Conservation (phyloP, 805 yeast genomes). For the Schwanniomyces yamadae region DNA sequence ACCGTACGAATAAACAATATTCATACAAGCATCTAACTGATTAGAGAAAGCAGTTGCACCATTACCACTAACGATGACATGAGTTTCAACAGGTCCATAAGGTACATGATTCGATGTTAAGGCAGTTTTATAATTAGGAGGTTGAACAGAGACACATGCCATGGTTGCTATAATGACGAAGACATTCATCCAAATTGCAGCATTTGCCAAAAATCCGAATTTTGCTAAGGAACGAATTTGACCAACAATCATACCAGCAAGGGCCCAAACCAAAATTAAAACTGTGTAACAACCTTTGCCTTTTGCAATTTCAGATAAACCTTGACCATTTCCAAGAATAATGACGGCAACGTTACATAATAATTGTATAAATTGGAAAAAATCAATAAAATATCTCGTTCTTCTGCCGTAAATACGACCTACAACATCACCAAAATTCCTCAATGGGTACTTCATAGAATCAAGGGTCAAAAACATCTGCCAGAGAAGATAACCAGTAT, state of each 20-base stretch:
- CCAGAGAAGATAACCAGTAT: slow-evolving; percentile 42
- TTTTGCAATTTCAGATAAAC: slow-evolving; percentile 38
- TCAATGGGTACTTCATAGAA: slow-evolving; percentile 43
- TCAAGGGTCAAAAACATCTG: slow-evolving; percentile 34
- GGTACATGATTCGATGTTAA: slow-evolving; percentile 9
- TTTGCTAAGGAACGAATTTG: slow-evolving; percentile 38
- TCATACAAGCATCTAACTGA: slow-evolving; percentile 39
- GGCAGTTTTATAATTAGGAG: slow-evolving; percentile 33
- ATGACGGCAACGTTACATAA: slow-evolving; percentile 44
- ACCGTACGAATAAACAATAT: slow-evolving; percentile 49
- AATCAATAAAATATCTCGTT: slow-evolving; percentile 30
- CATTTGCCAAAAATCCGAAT: slow-evolving; percentile 42
- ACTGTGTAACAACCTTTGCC: slow-evolving; percentile 40
- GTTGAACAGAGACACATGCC: slow-evolving; percentile 36
- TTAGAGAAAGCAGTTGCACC: slow-evolving; percentile 15
- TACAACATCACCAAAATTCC: slow-evolving; percentile 42
- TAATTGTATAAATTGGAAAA: slow-evolving; percentile 42
- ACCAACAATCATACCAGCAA: slow-evolving; percentile 43
- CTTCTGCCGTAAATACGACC: slow-evolving; percentile 37
- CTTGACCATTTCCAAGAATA: slow-evolving; percentile 41
- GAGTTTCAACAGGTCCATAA: slow-evolving; percentile 21
- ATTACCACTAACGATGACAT: slow-evolving; percentile 26
- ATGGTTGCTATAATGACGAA: slow-evolving; percentile 44
- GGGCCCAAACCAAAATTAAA: slow-evolving; percentile 42
- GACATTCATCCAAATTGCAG: slow-evolving; percentile 49